Base-by-base conservation (phyloP, 306 rosid genomes). In the Begonia masoniana region DNA sequence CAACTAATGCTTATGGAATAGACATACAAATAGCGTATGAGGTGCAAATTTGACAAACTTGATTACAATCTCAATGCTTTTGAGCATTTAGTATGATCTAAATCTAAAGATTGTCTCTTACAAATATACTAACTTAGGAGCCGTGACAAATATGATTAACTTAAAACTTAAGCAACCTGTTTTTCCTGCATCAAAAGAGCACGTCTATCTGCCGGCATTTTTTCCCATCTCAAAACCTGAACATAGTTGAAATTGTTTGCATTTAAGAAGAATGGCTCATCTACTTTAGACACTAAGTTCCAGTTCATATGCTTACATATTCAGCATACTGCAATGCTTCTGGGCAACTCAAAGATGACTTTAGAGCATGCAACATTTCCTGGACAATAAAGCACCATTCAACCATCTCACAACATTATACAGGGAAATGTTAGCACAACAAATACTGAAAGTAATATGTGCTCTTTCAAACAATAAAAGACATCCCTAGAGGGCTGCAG, bases 191-290 rank as follows among this genome's bases (percentile, higher is more conserved):
- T 76, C 63, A 89, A 70, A 71, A 76, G 82, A 64, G 95, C 97
- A 56, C 97, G 95, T 52, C 58, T 72, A 69, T 89, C 97, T 45
- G 94, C 87, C 31, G 97, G 97, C 64, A 89, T 85, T 59, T 80
- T 84, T 71, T 85, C 91, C 97, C 97, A 89, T 71, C 83, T 85
- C 70, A 82, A 73, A 68, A 78, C 79, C 97, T 89, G 49, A 45
- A 45, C 49, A 10, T n/a, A 10, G 15, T 45, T 45, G 49, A 45
- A 11, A 10, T 45, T 45, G 49, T 10, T 1, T n/a, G 15, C 13
- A 45, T 45, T 11, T 45, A 10, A 45, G 49, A 45, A n/a, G 49
- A 45, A 12, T 31, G 8, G 17, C 53, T 50, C 16, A 50, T 14
- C 36, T 49, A 36, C 63, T 45, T 11, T 56, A 57, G n/a, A 51